A percentile compares a stretch with the other conserved stretches of the same genome.
Conservation (phyloP, 805 yeast species). For the Suhomyces vadensis region DNA sequence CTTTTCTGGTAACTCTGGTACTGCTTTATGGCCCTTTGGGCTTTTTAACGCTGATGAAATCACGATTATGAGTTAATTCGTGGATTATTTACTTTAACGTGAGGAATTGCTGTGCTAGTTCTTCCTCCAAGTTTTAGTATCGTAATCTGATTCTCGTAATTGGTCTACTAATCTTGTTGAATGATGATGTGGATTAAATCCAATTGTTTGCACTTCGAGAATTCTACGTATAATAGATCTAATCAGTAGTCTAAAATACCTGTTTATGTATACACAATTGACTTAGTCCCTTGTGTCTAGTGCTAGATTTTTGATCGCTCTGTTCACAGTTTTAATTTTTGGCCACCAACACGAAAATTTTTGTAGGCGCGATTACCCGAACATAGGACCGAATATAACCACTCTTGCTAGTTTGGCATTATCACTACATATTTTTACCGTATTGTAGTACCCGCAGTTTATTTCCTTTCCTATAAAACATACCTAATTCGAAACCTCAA, state of each 20-base stretch:
- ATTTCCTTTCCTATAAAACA: neutral
- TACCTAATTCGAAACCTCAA: conserved; percentile 10
- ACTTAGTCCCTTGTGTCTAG: neutral
- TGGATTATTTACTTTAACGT: conserved; percentile 2
- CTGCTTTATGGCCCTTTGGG: conserved; percentile 38
- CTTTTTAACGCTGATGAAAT: conserved; percentile 31
- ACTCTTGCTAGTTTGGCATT: too few species aligned
- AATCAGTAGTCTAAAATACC: conserved; percentile 39
- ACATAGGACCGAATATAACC: conserved; percentile 7
- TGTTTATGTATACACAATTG: conserved; percentile 1
- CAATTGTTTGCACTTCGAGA: neutral
- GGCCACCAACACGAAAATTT: conserved; percentile 16
- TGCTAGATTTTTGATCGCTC: conserved; percentile 1
- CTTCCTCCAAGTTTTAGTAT: conserved; percentile 2
- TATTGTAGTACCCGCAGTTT: neutral
- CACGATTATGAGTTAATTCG: conserved; percentile 27
- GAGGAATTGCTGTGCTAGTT: neutral
- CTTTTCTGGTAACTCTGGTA: conserved; percentile 14
- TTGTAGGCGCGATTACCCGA: conserved; percentile 17
- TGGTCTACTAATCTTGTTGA: neutral
- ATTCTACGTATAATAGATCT: conserved; percentile 29
- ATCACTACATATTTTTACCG: neutral
- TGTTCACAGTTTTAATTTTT: conserved; percentile 2
- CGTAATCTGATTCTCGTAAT: conserved; percentile 1
- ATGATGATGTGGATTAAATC: neutral